Percentiles rank a stretch among this genome's conserved stretches.
These are phyloP conservation scores for Colletotrichum musae DNA, from an alignment of 2,329 filamentous ascomycete species.

Conservation along the genomic window DNA sequence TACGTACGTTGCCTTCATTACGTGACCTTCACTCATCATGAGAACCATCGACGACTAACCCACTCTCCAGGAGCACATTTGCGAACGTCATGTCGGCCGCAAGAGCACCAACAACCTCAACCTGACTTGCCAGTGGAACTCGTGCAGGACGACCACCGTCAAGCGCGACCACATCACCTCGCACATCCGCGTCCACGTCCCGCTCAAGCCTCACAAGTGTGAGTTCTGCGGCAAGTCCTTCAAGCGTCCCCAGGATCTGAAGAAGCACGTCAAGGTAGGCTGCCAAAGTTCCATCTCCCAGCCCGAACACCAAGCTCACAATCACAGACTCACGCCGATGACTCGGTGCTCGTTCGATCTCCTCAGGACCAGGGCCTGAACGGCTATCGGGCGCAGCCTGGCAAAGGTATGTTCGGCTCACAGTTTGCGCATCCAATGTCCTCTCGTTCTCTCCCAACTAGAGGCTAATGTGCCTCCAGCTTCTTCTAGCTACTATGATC, in stretches of 20 bases:
- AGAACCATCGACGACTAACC: constrained; percentile 7
- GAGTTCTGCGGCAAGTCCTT: constrained; percentile 99
- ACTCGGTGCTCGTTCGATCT: constrained; percentile 79
- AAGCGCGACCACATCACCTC: constrained; percentile 99
- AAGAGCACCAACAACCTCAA: constrained; percentile 99
- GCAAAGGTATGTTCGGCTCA: constrained; percentile 64
- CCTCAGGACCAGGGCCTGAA: constrained; percentile 67
- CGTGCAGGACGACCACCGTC: constrained; percentile 95
- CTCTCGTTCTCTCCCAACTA: constrained; percentile 49
- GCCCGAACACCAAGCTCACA: constrained; percentile 43
- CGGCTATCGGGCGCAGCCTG: constrained; percentile 67
- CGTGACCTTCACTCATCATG: too few relatives aligned
- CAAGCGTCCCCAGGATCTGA: constrained; percentile 98
- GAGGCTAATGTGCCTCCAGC: constrained; percentile 63
- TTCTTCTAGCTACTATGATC: constrained; percentile 74
- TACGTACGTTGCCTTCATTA: constrained; percentile 64
- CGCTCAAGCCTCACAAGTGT: constrained; percentile 98
- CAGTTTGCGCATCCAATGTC: constrained; percentile 41
- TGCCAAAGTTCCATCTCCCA: not conserved
- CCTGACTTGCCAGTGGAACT: constrained; percentile 96
- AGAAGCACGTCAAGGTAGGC: constrained; percentile 94
- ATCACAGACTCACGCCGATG: constrained; percentile 87
- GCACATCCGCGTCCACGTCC: constrained; percentile 98
- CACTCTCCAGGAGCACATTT: constrained; percentile 86
- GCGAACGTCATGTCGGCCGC: constrained; percentile 96